These are phyloP conservation scores for Ascochyta pisi DNA, from an alignment of 2,329 filamentous ascomycete species.

Conservation along the genomic window DNA sequence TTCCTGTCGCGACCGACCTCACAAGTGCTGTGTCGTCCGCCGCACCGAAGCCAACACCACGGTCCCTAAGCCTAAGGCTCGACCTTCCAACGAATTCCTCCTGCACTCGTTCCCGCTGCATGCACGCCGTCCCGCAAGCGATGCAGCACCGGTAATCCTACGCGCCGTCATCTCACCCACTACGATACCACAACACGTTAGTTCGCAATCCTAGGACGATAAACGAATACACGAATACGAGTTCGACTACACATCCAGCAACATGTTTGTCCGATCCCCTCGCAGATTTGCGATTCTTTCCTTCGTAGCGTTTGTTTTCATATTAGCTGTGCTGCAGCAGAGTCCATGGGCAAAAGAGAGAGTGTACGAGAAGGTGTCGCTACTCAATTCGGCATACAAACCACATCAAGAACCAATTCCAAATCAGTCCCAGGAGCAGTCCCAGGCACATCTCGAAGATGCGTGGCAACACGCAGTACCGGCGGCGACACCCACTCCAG, in stretches of 20 bases:
- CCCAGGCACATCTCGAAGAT: conserved; percentile 29
- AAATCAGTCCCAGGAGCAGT: conserved; percentile 16
- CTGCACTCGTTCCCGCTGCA: conserved; percentile 15
- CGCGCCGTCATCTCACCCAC: conserved; percentile 16
- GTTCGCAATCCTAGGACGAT: conserved; percentile 20
- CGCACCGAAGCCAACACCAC: background rate
- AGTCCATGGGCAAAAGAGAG: conserved; percentile 36
- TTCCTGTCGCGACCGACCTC: conserved; percentile 4
- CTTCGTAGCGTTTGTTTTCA: conserved; percentile 43
- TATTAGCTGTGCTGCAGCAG: conserved; percentile 38
- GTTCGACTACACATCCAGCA: conserved; percentile 19
- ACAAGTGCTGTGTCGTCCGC: conserved; percentile 13
- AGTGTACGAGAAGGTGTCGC: conserved; percentile 37
- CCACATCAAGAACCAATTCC: conserved; percentile 23
- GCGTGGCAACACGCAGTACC: conserved; percentile 32
- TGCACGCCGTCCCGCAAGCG: conserved; percentile 14
- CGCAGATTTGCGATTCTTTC: conserved; percentile 49
- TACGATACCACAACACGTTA: conserved; percentile 27
- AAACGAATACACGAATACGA: conserved; percentile 30
- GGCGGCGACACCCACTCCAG: conserved; percentile 2
- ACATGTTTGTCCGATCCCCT: conserved; percentile 47
- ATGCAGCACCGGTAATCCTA: conserved; percentile 33
- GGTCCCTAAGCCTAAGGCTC: conserved; percentile 19
- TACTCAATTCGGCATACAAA: conserved; percentile 23
- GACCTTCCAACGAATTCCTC: background rate